Evolutionary conservation across 352 stramenopile genomes (phyloP).

Genomic region (Globisporangium irregulare): DNA sequence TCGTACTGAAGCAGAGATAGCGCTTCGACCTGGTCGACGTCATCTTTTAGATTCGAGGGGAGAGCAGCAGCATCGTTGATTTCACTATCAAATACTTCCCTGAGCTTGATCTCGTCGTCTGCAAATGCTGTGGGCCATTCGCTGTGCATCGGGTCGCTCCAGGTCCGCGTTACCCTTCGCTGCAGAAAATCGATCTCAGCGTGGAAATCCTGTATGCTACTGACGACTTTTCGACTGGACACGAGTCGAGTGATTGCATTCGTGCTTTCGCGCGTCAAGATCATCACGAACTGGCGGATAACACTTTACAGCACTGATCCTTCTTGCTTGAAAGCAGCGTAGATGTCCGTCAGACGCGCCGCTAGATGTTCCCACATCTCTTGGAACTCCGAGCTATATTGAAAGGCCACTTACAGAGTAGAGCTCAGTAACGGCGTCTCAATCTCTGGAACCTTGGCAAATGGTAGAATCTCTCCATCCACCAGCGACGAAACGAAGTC

Average conservation of each 20-base stretch:
- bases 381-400: constrained; percentile 1
- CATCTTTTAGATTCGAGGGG: neutral
- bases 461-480: neutral
- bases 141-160: no score
- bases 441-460: neutral
- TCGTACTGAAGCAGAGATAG: constrained; percentile 6
- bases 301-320: neutral
- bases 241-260: constrained; percentile 4
- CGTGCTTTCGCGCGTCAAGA: neutral
- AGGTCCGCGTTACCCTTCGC: neutral
- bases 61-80: neutral
- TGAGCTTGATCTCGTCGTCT: neutral
- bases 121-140: neutral
- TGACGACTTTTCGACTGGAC: neutral
- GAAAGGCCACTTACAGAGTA: neutral
- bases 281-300: constrained; percentile 1
- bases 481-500: neutral
- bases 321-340: neutral
- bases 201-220: constrained; percentile 9
- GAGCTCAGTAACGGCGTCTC: neutral
- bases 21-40: neutral
- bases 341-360: neutral
- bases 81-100: neutral
- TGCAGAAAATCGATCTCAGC: constrained; percentile 7
- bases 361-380: neutral